These are phyloP conservation scores for Lactarius hatsudake DNA, from an alignment of 768 basidiomycete genomes.

Conservation along the genomic window DNA sequence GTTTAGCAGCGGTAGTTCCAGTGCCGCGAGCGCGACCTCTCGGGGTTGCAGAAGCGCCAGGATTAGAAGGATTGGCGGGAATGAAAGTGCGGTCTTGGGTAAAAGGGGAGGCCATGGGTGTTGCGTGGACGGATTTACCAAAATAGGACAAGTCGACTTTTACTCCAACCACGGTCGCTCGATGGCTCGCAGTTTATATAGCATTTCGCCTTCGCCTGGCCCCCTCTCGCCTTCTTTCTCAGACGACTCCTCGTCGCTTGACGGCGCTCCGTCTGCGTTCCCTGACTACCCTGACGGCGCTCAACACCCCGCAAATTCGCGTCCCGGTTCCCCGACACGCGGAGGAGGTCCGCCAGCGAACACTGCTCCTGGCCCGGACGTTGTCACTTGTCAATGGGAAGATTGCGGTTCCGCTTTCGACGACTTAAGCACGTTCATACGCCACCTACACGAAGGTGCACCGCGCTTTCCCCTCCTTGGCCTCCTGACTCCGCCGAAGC, in stretches of 20 bases:
- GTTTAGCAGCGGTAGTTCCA: conserved; percentile 8
- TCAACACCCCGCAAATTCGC: conserved; percentile 34
- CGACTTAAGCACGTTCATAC: conserved; percentile 70
- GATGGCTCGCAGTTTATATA: conserved; percentile 38
- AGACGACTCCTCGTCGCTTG: conserved; percentile 28
- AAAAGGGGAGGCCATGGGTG: conserved; percentile 8
- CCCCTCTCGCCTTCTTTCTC: conserved; percentile 43
- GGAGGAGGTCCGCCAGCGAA: conserved; percentile 27
- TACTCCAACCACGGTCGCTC: background rate
- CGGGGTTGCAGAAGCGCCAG: conserved; percentile 12
- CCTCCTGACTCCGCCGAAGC: conserved; percentile 13
- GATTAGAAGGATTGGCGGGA: conserved; percentile 20
- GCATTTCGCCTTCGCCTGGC: conserved; percentile 40
- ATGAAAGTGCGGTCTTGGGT: conserved; percentile 21
- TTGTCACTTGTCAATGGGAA: conserved; percentile 80
- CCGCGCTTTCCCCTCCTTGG: conserved; percentile 13
- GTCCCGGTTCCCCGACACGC: conserved; percentile 40
- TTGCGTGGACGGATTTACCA: background rate
- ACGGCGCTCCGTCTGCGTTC: conserved; percentile 21
- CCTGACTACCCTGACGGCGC: conserved; percentile 28
- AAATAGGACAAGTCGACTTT: background rate
- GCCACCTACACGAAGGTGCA: conserved; percentile 81
- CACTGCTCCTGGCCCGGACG: conserved; percentile 40
- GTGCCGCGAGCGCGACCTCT: background rate
- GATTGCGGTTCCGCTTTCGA: conserved; percentile 74